Evolutionary conservation across 2,329 filamentous ascomycete genomes (phyloP).

Genomic region (Fusarium bulbicola): DNA sequence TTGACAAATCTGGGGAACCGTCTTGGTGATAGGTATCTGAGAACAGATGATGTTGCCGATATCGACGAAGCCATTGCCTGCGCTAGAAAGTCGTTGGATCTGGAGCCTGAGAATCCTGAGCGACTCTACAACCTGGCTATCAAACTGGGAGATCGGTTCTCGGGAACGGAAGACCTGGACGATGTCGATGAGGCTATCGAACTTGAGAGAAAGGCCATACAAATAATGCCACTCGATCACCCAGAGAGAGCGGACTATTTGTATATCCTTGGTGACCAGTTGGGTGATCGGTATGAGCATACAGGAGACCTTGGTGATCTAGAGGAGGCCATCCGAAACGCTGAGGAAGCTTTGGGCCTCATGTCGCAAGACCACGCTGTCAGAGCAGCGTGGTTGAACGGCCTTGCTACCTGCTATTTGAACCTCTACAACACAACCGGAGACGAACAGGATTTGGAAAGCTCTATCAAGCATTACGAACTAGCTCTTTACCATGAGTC

Average conservation of each 20-base stretch:
- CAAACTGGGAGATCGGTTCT: neutral
- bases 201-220: neutral
- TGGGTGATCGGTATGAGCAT: neutral
- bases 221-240: neutral
- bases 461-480: neutral
- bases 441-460: neutral
- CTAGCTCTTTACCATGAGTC: neutral
- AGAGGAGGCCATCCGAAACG: neutral
- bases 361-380: neutral
- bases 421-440: neutral
- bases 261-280: neutral
- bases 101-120: neutral
- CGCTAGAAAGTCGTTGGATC: neutral
- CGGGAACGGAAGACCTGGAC: neutral
- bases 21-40: neutral
- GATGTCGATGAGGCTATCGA: neutral
- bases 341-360: neutral
- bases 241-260: neutral
- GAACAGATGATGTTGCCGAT: neutral
- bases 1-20: neutral
- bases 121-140: neutral
- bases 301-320: neutral
- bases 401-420: neutral
- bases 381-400: neutral
- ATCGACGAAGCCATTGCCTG: neutral